A percentile compares a stretch with the other conserved stretches of the same genome.
phyloP scores from a whole-genome alignment of 768 basidiomycete genomes.

The Trametes punicea region DNA sequence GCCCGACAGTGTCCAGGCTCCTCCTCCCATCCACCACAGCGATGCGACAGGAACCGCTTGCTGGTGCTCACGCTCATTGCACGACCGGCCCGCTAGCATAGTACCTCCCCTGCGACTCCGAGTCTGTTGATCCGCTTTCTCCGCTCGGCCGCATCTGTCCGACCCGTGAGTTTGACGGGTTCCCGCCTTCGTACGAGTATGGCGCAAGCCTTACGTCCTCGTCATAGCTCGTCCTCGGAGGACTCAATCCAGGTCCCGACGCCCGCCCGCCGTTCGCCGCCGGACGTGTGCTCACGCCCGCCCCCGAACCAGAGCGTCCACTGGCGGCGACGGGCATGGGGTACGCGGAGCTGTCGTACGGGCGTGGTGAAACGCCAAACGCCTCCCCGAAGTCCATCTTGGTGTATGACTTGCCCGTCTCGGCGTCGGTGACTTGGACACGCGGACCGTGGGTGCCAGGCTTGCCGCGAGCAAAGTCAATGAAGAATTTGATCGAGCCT shows the following conservation, averaged over 20 bases:
- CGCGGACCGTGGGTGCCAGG: conserved; percentile 26
- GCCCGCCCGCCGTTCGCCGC: conserved; percentile 2
- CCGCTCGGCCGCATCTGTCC: background rate
- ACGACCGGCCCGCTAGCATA: background rate
- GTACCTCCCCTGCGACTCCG: conserved; percentile 11
- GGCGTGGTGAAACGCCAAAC: conserved; percentile 31
- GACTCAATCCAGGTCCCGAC: conserved; percentile 4
- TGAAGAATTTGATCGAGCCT: conserved; percentile 60
- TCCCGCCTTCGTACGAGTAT: conserved; percentile 28
- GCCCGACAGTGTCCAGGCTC: no score
- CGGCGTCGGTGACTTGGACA: conserved; percentile 21
- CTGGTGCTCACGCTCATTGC: no score
- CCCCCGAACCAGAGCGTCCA: background rate
- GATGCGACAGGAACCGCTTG: no score
- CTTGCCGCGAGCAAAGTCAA: conserved; percentile 37
- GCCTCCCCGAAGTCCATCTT: conserved; percentile 38
- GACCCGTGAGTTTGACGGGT: background rate
- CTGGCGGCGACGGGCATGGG: conserved; percentile 12
- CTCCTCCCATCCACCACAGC: no score
- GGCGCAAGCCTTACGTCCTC: conserved; percentile 41
- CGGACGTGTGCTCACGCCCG: background rate
- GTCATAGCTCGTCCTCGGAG: conserved; percentile 34
- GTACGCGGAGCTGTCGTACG: conserved; percentile 18
- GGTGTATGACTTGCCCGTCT: conserved; percentile 25
- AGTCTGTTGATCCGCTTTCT: conserved; percentile 5